Conservation (phyloP, 345 rosid species). For the Reutealis trisperma region DNA sequence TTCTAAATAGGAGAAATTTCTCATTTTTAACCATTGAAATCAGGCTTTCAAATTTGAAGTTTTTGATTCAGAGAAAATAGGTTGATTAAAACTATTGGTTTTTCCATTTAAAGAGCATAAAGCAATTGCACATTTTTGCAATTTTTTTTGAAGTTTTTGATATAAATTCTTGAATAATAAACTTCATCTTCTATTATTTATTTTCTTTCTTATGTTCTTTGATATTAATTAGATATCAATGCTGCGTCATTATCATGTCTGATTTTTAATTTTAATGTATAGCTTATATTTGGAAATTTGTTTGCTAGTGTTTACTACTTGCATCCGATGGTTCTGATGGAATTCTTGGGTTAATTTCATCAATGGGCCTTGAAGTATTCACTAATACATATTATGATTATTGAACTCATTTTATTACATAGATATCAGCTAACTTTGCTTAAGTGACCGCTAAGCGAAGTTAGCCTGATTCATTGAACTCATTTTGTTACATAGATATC, state of each 20-base stretch:
- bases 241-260: background rate
- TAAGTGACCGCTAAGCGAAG: too few relatives aligned
- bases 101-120: background rate
- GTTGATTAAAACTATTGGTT: background rate
- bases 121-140: background rate
- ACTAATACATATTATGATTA: too few relatives aligned
- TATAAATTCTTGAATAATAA: background rate
- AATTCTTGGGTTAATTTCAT: too few relatives aligned
- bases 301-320: background rate
- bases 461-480: too few relatives aligned
- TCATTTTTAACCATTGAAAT: background rate
- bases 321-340: background rate
- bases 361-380: too few relatives aligned
- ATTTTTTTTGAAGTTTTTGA: background rate
- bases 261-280: background rate
- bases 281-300: background rate
- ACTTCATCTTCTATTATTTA: background rate
- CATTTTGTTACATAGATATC: too few relatives aligned
- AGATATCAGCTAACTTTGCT: too few relatives aligned
- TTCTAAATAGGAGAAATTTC: background rate
- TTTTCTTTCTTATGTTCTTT: background rate
- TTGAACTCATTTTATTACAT: too few relatives aligned
- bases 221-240: background rate
- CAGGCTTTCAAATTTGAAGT: background rate
- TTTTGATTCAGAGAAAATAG: background rate